Base-by-base conservation (phyloP, 495 filamentous ascomycete genomes). In the Aspergillus nanangensis region DNA sequence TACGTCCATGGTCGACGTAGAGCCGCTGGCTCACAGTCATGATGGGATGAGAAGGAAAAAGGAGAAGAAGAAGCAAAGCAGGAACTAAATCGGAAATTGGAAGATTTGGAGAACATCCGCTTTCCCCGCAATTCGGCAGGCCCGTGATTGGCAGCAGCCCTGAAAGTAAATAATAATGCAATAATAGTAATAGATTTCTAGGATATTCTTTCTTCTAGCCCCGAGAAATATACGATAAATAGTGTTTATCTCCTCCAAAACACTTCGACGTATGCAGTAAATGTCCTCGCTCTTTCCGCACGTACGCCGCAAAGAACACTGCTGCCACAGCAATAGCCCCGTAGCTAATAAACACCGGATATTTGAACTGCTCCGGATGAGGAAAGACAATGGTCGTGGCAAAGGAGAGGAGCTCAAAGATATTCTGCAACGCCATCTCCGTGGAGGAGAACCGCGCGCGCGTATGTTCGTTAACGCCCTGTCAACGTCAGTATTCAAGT, bases 341-440 rank as follows among this genome's bases (percentile, higher is more conserved):
- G 4, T 68, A 66, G 38, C 78, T 82, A 47, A 86, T 72, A 13
- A 78, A 52, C 0, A 76, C 76, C 0, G 84, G 83, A 50, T 75
- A 83, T 42, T 70, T 58, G 58, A 89, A 89, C 35, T 82, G 65
- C 0, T 70, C 65, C 0, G 84, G 82, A 0, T 46, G 54, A 1
- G 75, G 59, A 41, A 79, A 87, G 8, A 78, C 51, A 33, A 87
- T 76, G 0, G 85, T 89, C 0, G 71, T 68, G 0, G 71, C 71
- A 48, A 72, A 87, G 0, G 83, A 79, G 1, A 77, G 48, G 29
- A 87, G 65, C 56, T 89, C 84, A 48, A 86, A 87, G 4, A 75
- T 36, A 49, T 81, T 88, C 59, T 88, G 84, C 8, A 77, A 65
- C 0, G 81, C 67, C 21, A 74, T 65, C 55, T 89, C 84, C 5